Evolutionary conservation across 2,329 filamentous ascomycete genomes (phyloP).

Genomic region (Calonectria hongkongensis): DNA sequence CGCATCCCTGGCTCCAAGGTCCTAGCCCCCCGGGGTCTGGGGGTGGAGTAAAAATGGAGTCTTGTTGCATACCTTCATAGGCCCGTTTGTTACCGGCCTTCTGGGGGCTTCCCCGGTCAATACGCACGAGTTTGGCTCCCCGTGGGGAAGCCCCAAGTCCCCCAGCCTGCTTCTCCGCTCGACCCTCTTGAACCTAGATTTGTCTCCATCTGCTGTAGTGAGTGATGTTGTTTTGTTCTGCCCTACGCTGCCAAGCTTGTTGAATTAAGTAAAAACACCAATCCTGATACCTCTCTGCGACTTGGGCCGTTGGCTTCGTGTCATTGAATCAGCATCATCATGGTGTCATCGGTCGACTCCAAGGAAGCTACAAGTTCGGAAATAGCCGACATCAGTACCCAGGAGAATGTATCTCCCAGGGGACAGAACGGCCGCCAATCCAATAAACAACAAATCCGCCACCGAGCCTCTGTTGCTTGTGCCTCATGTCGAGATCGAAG

Average conservation of each 20-base stretch:
- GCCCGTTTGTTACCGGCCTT: not conserved
- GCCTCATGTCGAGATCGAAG: conserved; percentile 70
- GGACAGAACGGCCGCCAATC: conserved; percentile 50
- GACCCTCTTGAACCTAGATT: conserved; percentile 22
- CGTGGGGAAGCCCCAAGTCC: conserved; percentile 39
- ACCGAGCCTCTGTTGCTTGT: conserved; percentile 73
- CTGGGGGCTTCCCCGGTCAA: conserved; percentile 33
- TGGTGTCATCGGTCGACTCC: conserved; percentile 44
- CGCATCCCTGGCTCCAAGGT: conserved; percentile 22
- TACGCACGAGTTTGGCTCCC: conserved; percentile 24
- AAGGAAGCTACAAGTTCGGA: conserved; percentile 42
- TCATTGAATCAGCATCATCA: conserved; percentile 35
- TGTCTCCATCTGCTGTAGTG: conserved; percentile 28
- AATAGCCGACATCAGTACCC: conserved; percentile 53
- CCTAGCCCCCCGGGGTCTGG: conserved; percentile 23
- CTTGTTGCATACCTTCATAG: conserved; percentile 21
- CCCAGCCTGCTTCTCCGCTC: conserved; percentile 40
- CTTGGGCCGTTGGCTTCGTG: not conserved
- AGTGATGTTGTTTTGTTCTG: conserved; percentile 23
- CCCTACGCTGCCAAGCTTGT: conserved; percentile 7
- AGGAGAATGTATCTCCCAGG: conserved; percentile 61
- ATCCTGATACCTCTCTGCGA: not conserved
- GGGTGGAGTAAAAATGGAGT: conserved; percentile 35
- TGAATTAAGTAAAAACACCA: conserved; percentile 22
- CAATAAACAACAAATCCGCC: conserved; percentile 62